Base-by-base conservation (phyloP, 805 yeast genomes). In the Saccharomyces cerevisiae region DNA sequence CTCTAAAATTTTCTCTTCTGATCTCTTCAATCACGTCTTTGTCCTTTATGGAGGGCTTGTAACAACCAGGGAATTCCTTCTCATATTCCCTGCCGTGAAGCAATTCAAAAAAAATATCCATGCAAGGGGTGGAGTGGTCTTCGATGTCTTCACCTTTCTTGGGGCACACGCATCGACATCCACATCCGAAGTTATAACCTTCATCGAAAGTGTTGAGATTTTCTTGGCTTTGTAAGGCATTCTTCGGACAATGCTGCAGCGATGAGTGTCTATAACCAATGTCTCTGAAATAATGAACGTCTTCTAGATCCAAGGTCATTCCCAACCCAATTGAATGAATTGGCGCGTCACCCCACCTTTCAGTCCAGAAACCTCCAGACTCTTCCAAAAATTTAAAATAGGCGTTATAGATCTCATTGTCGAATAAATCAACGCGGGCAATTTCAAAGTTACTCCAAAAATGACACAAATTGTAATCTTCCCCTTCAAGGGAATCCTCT, bases 271-370 rank as follows among this genome's bases (percentile, higher is more conserved):
- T 76, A 70, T 91, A 92, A 0, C 98, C 98, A 60, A 92, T 84
- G 65, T 92, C 97, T 58, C 97, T 74, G 72, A 92, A 92, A 70
- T 90, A 92, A 71, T 92, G 97, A 10, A 92, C 74, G 54, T 91
- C 88, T 1, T 79, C 73, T 2, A 83, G 69, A 55, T 85, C 77
- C 47, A 91, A 73, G 62, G 87, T 75, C 79, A 94, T 76, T 0
- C 89, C 92, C 4, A 87, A 80, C 0, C 95, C 98, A 22, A 94
- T 70, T 0, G 97, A 85, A 68, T 90, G 97, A 4, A 92, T 83
- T 0, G 97, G 96, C 0, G 97, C 97, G 75, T 92, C 98, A 1
- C 98, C 98, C 98, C 98, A 92, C 63, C 99, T 74, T 68, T 94
- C 97, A 53, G 79, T 77, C 77, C 83, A 90, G 65, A 92, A 91